Evolutionary conservation across 1,139 yeast genomes (phyloP).

Genomic region (Pichia sp.): DNA sequence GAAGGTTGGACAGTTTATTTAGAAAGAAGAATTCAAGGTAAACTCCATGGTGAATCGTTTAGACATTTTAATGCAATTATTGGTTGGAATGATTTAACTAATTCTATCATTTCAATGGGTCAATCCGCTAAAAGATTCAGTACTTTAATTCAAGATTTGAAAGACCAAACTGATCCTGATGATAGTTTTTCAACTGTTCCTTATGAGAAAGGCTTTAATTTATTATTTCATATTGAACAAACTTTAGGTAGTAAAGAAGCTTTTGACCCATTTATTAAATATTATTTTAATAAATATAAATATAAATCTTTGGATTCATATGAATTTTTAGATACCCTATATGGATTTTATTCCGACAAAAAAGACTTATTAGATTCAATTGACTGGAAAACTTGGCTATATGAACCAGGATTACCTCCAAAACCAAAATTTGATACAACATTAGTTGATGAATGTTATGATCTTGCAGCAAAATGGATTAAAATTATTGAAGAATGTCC

Average conservation of each 20-base stretch:
- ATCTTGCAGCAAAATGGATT: constrained; percentile 63
- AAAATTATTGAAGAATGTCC: constrained; percentile 29
- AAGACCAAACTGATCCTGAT: constrained; percentile 69
- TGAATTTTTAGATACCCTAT: constrained; percentile 71
- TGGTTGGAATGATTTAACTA: constrained; percentile 80
- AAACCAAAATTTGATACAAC: constrained; percentile 75
- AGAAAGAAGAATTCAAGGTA: constrained; percentile 77
- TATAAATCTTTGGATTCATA: constrained; percentile 72
- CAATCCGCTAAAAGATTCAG: constrained; percentile 48
- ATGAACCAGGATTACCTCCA: constrained; percentile 80
- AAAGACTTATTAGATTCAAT: constrained; percentile 50
- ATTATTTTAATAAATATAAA: constrained; percentile 65
- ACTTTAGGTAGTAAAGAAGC: constrained; percentile 61
- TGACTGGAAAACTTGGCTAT: constrained; percentile 85
- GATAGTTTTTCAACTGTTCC: constrained; percentile 86
- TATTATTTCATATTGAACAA: constrained; percentile 67
- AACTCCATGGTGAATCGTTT: constrained; percentile 65
- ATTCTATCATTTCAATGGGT: constrained; percentile 59
- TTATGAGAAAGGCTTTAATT: constrained; percentile 83
- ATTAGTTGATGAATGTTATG: constrained; percentile 66
- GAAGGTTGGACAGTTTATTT: constrained; percentile 96
- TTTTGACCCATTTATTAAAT: constrained; percentile 75
- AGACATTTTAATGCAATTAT: constrained; percentile 79
- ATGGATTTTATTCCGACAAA: constrained; percentile 52
- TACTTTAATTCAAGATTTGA: constrained; percentile 61